Conservation (phyloP, 2,329 filamentous ascomycete species). For the Aspergillus neoniger region DNA sequence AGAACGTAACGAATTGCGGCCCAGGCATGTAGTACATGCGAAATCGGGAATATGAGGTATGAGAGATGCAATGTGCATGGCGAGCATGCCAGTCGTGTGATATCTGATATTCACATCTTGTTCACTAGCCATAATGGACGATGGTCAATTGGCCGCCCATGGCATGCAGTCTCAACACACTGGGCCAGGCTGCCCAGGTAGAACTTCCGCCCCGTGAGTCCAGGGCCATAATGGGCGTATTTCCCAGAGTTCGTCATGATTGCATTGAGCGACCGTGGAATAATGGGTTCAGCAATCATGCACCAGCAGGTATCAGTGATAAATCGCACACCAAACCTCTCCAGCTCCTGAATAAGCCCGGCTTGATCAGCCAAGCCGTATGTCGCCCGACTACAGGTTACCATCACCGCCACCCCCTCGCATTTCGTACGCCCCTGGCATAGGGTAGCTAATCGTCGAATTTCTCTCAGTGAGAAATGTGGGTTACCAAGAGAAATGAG, state of each 20-base stretch:
- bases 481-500: conserved; percentile 51
- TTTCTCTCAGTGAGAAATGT: conserved; percentile 44
- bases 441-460: neutral
- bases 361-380: conserved; percentile 27
- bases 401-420: conserved; percentile 10
- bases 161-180: conserved; percentile 31
- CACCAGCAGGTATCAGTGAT: conserved; percentile 54
- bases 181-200: conserved; percentile 29
- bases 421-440: conserved; percentile 27
- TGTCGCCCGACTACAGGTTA: conserved; percentile 26
- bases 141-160: neutral
- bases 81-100: neutral
- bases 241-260: conserved; percentile 53
- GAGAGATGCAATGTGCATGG: no score
- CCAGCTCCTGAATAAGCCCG: conserved; percentile 33
- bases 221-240: conserved; percentile 48
- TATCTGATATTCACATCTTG: no score
- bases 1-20: no score
- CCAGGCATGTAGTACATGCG: no score
- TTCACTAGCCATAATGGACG: no score
- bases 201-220: conserved; percentile 24
- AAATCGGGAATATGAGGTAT: no score
- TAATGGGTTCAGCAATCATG: conserved; percentile 47
- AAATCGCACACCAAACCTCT: conserved; percentile 42
- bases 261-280: conserved; percentile 27